Conservation (phyloP, 2,329 filamentous ascomycete species). For the Rhynchosporium secalis region DNA sequence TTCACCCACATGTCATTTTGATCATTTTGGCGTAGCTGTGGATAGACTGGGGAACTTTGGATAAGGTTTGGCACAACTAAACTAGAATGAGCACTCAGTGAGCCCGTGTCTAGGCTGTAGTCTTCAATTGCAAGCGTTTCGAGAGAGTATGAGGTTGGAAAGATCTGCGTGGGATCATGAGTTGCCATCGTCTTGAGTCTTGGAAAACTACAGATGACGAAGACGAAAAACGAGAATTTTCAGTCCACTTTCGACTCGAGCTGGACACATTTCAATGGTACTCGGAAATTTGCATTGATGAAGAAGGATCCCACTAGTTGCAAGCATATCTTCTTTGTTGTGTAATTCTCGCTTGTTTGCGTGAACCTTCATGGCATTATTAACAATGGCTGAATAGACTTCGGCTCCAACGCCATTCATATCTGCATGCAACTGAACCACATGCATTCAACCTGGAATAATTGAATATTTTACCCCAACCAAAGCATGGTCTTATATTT, state of each 20-base stretch:
- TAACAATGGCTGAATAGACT: background rate
- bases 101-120: background rate
- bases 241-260: background rate
- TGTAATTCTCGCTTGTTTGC: background rate
- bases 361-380: background rate
- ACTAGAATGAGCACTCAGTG: background rate
- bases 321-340: constrained; percentile 3
- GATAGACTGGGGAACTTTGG: background rate
- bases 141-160: background rate
- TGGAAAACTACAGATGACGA: background rate
- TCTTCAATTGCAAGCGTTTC: background rate
- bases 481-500: no score
- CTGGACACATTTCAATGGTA: background rate
- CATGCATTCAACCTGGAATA: no score
- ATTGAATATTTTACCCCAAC: no score
- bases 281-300: background rate
- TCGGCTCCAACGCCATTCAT: background rate
- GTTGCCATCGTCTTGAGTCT: background rate
- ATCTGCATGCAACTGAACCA: background rate
- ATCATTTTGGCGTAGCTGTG: background rate
- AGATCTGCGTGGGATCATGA: background rate
- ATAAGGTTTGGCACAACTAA: background rate
- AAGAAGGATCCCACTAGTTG: background rate
- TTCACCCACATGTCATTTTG: background rate
- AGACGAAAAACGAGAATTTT: background rate